Percentiles rank a stretch among this genome's conserved stretches.
These are phyloP conservation scores for Acacia crassicarpa DNA, from an alignment of 306 rosid genomes.

Conservation along the genomic window DNA sequence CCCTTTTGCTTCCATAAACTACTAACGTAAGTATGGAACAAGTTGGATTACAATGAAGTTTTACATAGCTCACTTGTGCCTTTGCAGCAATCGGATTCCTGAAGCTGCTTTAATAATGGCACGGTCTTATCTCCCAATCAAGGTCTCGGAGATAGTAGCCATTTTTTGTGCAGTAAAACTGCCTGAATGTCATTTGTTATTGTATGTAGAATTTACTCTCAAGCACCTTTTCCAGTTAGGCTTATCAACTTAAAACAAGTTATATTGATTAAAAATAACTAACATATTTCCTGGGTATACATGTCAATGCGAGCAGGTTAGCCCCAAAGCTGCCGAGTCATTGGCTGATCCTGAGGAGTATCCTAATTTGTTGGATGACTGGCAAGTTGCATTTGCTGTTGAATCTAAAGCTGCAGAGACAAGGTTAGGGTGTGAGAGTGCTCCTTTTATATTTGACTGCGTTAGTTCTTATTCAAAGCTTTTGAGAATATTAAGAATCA, in stretches of 20 bases:
- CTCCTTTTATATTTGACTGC: constrained; percentile 7
- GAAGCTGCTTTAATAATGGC: constrained; percentile 99
- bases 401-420: constrained; percentile 73
- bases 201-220: constrained; percentile 5
- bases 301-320: constrained; percentile 52
- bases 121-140: constrained; percentile 98
- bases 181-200: background rate
- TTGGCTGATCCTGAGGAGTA: constrained; percentile 98
- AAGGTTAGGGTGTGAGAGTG: constrained; percentile 50
- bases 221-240: background rate
- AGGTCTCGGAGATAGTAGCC: constrained; percentile 94
- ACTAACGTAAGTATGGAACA: background rate
- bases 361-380: constrained; percentile 91
- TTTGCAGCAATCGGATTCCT: constrained; percentile 91
- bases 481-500: background rate
- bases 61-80: constrained; percentile 27
- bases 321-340: constrained; percentile 94
- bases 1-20: constrained; percentile 7
- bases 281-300: background rate
- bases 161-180: constrained; percentile 36
- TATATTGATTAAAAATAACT: background rate
- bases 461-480: constrained; percentile 8
- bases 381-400: constrained; percentile 94
- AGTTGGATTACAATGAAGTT: constrained; percentile 20
- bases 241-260: constrained; percentile 14